phyloP scores from a whole-genome alignment of 2,329 filamentous ascomycete genomes.

The Aspergillus tamarii region DNA sequence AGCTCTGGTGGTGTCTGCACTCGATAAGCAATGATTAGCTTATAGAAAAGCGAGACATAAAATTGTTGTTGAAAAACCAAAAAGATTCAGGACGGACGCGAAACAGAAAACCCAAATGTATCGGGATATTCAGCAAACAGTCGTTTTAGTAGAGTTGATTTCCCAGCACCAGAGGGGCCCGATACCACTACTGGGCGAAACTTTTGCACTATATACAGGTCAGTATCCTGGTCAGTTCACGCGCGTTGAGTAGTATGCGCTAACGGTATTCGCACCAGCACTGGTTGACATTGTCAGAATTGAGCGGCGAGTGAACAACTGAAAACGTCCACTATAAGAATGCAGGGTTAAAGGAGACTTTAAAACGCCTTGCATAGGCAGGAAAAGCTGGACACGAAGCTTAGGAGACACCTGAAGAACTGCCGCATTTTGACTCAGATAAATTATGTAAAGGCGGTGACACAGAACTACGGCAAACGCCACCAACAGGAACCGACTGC shows the following conservation, averaged over 20 bases:
- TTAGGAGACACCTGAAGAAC: not conserved
- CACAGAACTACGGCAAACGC: constrained; percentile 7
- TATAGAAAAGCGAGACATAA: constrained; percentile 11
- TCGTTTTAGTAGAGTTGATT: constrained; percentile 47
- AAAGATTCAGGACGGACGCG: constrained; percentile 31
- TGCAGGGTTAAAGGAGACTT: constrained; percentile 14
- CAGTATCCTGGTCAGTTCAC: not conserved
- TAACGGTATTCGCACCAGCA: constrained; percentile 24
- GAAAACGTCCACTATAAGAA: not conserved
- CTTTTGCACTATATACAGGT: constrained; percentile 27
- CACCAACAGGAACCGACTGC: constrained; percentile 3
- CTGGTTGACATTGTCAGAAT: constrained; percentile 29
- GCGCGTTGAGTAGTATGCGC: not conserved
- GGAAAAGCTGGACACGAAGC: not conserved
- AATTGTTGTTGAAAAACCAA: not conserved
- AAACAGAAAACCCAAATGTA: constrained; percentile 48
- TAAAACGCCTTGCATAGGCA: constrained; percentile 26
- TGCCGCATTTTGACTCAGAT: not conserved
- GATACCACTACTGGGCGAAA: constrained; percentile 47
- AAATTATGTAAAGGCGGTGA: constrained; percentile 18
- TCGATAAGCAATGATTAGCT: not conserved
- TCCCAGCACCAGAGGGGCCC: constrained; percentile 47
- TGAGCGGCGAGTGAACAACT: constrained; percentile 5
- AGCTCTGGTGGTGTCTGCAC: constrained; percentile 73
- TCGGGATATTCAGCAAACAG: constrained; percentile 47